These are phyloP conservation scores for Stenocarpella maydis DNA, from an alignment of 2,329 filamentous ascomycete genomes.

Conservation along the genomic window DNA sequence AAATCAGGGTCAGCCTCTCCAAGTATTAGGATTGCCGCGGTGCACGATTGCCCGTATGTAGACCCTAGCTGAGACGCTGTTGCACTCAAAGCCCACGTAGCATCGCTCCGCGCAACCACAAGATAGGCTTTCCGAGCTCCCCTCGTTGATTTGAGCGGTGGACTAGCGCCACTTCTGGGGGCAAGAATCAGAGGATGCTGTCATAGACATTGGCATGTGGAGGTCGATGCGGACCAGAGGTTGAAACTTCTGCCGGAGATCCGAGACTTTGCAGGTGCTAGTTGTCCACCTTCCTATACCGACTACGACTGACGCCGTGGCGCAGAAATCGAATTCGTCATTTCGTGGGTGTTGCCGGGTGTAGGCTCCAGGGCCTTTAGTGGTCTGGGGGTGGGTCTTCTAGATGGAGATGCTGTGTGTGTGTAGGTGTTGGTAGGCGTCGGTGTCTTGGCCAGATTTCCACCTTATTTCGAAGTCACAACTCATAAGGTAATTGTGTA, in stretches of 20 bases:
- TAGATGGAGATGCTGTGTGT: no score
- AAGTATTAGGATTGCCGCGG: background rate
- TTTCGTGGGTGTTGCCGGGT: background rate
- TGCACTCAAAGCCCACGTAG: background rate
- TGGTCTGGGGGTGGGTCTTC: no score
- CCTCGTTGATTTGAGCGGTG: background rate
- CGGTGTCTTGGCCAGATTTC: no score
- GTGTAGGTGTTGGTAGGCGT: no score
- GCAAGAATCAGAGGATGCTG: background rate
- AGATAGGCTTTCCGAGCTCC: background rate
- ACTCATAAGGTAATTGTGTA: no score
- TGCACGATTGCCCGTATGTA: no score
- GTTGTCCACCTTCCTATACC: conserved; percentile 4
- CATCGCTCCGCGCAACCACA: background rate
- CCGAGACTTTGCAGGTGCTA: background rate
- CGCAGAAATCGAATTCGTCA: background rate
- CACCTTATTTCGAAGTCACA: no score
- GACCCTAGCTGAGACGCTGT: background rate
- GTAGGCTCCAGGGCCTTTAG: no score
- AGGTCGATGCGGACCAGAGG: background rate
- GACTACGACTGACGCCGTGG: background rate
- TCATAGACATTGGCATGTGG: background rate
- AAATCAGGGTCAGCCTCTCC: background rate
- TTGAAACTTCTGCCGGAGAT: background rate
- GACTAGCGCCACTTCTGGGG: background rate